Evolutionary conservation across 169 alveolate species (phyloP), one percentile per base, ranked within the genome.

Genomic region (Babesia microti): DNA sequence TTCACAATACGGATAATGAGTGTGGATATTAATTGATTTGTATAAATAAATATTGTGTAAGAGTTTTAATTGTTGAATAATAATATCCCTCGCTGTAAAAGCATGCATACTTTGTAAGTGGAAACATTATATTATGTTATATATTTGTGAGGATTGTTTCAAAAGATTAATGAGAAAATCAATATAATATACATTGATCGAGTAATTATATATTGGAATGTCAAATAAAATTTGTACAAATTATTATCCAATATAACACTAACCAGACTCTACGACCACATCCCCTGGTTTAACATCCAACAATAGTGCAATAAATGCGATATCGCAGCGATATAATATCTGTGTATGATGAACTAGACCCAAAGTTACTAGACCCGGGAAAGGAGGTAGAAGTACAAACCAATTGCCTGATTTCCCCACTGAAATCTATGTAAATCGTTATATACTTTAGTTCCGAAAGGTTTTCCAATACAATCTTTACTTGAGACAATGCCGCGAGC

Each of bases 261-360:
- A 43, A 33, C 90, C 94, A 39, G 89, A 84, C 57, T 87, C 95
- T 36, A 84, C 59, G 24, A 87, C 85, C 30, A 73, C 71, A 19
- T 78, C 78, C 30, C 89, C 85, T 24, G 91, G 95, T n/a, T 78
- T 59, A 19, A 80, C 69, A 60, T 87, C 88, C 65, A 84, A 60
- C 26, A 87, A 63, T 29, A 84, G 59, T 45, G 82, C 65, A 12
- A 83, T 78, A 58, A 87, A 72, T 15, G 95, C 81, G 48, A 87
- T 84, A 51, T 87, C 95, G 36, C 89, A 89, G 47, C 87, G 87
- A 63, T 82, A 87, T 53, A 87, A 66, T 42, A 84, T 87, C 69
- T 87, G 95, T 4, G 95, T 87, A 34, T 79, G 71, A 40, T 80
- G 85, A 33, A 68, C 72, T 2, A 83, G 59, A 17, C 80, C 50